These are phyloP conservation scores for Lipomyces orientalis DNA, from an alignment of 805 yeast genomes.

Conservation along the genomic window DNA sequence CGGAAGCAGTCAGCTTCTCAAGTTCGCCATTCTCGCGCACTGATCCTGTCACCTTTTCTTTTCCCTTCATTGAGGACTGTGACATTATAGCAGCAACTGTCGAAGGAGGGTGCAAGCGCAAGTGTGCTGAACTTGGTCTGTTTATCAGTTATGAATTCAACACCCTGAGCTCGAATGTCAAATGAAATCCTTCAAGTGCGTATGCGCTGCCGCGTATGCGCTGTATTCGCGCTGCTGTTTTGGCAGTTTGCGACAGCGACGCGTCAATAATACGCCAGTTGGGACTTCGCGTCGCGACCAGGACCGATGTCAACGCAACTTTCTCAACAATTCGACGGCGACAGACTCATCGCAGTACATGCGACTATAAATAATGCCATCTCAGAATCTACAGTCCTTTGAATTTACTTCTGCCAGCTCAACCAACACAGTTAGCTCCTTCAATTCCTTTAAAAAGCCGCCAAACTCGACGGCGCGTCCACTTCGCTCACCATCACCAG, in stretches of 20 bases:
- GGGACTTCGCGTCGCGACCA: background rate
- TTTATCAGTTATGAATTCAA: too few relatives aligned
- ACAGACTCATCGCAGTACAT: background rate
- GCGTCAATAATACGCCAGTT: background rate
- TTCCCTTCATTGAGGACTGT: constrained; percentile 8
- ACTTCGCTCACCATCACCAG: constrained; percentile 24
- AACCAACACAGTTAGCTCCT: background rate
- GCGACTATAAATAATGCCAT: constrained; percentile 16
- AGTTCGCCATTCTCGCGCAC: constrained; percentile 47
- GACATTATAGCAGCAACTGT: background rate
- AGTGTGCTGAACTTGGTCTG: background rate
- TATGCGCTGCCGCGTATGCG: constrained; percentile 3
- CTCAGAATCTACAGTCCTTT: constrained; percentile 16
- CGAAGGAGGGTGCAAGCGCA: background rate
- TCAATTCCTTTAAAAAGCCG: constrained; percentile 22
- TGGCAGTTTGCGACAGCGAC: background rate
- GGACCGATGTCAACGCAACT: too few relatives aligned
- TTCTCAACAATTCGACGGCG: background rate
- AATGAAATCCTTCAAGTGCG: constrained; percentile 1
- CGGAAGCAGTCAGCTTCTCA: constrained; percentile 59
- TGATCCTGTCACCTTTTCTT: constrained; percentile 5
- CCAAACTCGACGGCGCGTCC: constrained; percentile 1
- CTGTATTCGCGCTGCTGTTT: background rate
- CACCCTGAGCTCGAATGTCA: background rate
- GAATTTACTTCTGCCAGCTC: constrained; percentile 7